Conservation (phyloP, 2,329 filamentous ascomycete species). For the Monosporascus sp. region DNA sequence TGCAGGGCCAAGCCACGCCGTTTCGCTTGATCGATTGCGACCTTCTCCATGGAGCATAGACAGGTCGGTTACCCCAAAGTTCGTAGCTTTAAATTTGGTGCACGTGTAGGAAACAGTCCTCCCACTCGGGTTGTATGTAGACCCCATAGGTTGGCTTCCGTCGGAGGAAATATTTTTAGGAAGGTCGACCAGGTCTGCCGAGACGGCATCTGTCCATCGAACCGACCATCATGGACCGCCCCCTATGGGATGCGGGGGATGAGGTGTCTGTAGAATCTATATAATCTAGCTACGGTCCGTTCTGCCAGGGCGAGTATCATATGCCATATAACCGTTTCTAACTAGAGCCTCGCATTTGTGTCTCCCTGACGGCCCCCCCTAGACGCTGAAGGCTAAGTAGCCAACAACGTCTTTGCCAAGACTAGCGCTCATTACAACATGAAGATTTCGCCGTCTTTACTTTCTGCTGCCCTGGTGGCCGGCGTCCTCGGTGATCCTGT, state of each 20-base stretch:
- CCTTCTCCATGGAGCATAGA: neutral
- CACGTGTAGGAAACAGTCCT: too few relatives aligned
- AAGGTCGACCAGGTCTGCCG: too few relatives aligned
- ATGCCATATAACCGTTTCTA: too few relatives aligned
- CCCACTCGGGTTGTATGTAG: too few relatives aligned
- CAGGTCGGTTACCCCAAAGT: neutral
- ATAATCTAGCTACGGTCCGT: too few relatives aligned
- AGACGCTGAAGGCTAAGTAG: neutral
- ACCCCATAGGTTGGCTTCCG: too few relatives aligned
- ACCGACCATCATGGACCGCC: too few relatives aligned
- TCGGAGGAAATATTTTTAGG: too few relatives aligned
- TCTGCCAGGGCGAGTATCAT: too few relatives aligned
- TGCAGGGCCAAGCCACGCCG: neutral
- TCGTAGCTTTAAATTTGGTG: neutral
- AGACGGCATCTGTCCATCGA: too few relatives aligned
- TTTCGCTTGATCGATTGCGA: neutral
- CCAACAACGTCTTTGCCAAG: neutral
- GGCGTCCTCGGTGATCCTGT: neutral
- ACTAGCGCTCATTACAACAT: neutral
- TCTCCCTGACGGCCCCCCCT: neutral
- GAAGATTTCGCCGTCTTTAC: neutral
- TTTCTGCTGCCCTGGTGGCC: neutral
- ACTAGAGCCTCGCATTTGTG: neutral
- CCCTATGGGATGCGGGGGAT: too few relatives aligned
- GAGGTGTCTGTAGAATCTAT: too few relatives aligned